Base-by-base conservation (phyloP, 345 rosid genomes). In the Clausena lansium region DNA sequence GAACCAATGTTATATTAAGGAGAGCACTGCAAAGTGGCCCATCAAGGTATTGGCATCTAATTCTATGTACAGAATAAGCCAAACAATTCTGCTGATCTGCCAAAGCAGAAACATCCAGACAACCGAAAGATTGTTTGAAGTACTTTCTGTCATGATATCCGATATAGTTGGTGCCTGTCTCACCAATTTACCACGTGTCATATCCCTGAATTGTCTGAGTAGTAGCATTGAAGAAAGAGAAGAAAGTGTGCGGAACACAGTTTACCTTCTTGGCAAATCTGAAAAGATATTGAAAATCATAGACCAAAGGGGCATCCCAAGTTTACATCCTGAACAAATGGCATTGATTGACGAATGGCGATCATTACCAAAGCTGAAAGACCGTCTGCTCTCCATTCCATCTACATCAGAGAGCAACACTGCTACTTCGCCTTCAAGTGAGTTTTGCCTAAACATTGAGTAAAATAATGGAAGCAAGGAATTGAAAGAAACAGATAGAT, bases 141-240 rank as follows among this genome's bases (percentile, higher is more conserved):
- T 60, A 41, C 69, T 91, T 20, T 74, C 78, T 32, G 79, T 54
- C 47, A 86, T 79, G 86, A 86, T 88, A 79, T 92, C 96, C 4
- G 96, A 93, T 82, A 88, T 92, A 39, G 59, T 92, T 11, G 85
- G 86, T 24, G 98, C 97, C 57, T 95, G 98, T 81, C 92, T 95
- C 73, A 88, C 93, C 47, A 93, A 93, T 83, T 76, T 91, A 39
- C 79, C 76, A 7, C 83, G 61, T 1, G 88, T 84, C 55, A 89
- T 95, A 75, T 75, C 82, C 2, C 57, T 35, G 38, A 92, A 86
- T 86, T 92, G 95, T 88, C 81, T 83, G 78, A 79, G 77, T 52
- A 88, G 91, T 70, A 74, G 84, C 54, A 81, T 95, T 8, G 93
- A 87, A 84, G 81, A 80, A 25, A 89, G 97, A 83, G 90, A 83